A percentile compares a stretch with the other conserved stretches of the same genome.
Evolutionary conservation across 2,329 filamentous ascomycete genomes (phyloP).

Genomic region (Colletotrichum brevisporum): DNA sequence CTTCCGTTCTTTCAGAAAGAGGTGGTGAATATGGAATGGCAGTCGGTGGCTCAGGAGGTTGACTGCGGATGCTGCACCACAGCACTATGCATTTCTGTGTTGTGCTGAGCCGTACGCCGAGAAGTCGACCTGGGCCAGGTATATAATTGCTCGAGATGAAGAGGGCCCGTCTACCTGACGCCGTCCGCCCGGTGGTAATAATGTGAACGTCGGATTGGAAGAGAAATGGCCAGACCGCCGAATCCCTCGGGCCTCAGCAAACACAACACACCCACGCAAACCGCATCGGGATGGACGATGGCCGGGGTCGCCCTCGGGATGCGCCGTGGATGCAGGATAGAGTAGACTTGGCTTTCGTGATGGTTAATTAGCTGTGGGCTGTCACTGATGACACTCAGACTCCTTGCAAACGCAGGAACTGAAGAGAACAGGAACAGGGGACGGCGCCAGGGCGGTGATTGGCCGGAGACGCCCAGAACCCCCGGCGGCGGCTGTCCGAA

Average conservation of each 20-base stretch:
- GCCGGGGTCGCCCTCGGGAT: not conserved
- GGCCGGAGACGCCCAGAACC: not conserved
- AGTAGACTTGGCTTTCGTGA: conserved; percentile 26
- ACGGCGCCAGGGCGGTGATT: conserved; percentile 3
- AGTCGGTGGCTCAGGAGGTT: too few relatives aligned
- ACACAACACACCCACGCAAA: not conserved
- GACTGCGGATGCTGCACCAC: too few relatives aligned
- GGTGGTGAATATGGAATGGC: too few relatives aligned
- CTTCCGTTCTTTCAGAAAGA: too few relatives aligned
- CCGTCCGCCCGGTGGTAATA: too few relatives aligned
- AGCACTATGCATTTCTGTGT: too few relatives aligned
- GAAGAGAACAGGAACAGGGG: not conserved
- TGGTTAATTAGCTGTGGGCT: conserved; percentile 15
- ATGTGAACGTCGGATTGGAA: too few relatives aligned
- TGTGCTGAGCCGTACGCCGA: not conserved
- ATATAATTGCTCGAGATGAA: too few relatives aligned
- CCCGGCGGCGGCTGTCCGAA: conserved; percentile 20
- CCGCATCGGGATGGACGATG: not conserved
- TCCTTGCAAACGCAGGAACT: not conserved
- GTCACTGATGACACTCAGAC: not conserved
- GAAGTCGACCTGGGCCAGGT: too few relatives aligned
- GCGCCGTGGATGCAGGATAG: not conserved
- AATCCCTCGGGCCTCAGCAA: not conserved
- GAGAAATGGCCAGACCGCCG: not conserved
- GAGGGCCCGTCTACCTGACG: too few relatives aligned